Evolutionary conservation across 179 eudicot genomes (phyloP), one percentile per base, ranked within the genome.

Genomic region (Camellia oleifera): DNA sequence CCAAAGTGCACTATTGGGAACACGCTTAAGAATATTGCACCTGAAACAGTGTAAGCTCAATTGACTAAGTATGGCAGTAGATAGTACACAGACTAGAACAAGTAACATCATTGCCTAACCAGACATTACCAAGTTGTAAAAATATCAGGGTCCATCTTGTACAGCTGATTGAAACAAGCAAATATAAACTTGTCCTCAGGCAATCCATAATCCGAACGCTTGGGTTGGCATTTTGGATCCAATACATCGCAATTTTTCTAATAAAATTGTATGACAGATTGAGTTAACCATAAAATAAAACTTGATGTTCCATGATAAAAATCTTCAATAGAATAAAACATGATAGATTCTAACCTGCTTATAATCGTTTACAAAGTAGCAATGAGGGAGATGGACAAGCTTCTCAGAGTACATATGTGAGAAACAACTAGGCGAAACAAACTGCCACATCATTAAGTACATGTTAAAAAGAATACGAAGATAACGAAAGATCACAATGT

Each of bases 1-100:
- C 99, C 99, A 96, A 80, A 96, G 93, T 45, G 90, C 99, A 85
- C 99, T 90, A 63, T 92, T 90, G 52, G 97, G 97, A 23, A 92
- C 99, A 58, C 98, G 97, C 85, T 92, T 96, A 42, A 94, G 92
- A 71, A 96, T 96, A 84, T 92, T 96, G 89, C 99, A 96, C 99
- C 99, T 96, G 88, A 65, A 74, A 78, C 71, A 5, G 58, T 45
- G 44, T 9, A 54, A 78, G 45, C 5, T 63, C 17, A 63, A 44
- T 44, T 9, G 57, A 48, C 46, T 42, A 66, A 69, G 67, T 13
- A 68, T 53, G 18, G 62, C 40, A 61, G 23, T 50, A 74, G 14
- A 40, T 20, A 42, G 53, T 71, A 52, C 12, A 45, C 13, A 17
- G 44, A 45, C n/a, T 3, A 48, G 42, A 10, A 48, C 52, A 48